phyloP scores from a whole-genome alignment of 2,329 filamentous ascomycete genomes.

The Amylocarpus encephaloides region DNA sequence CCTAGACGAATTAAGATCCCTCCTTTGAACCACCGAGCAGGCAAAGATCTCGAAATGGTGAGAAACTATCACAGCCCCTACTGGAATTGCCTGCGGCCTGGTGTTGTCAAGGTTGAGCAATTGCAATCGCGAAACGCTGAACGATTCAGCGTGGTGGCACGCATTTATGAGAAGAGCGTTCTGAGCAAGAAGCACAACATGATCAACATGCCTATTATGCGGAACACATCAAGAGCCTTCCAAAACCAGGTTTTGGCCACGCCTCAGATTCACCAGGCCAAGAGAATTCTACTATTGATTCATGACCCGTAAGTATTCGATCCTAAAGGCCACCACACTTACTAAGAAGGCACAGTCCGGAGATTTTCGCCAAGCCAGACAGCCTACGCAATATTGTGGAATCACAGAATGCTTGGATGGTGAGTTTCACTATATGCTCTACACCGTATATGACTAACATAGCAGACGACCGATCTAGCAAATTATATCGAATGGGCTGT shows the following conservation, averaged over 20 bases:
- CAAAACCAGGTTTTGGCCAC: slow-evolving; percentile 83
- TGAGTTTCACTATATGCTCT: slow-evolving; percentile 41
- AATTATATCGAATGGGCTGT: slow-evolving; percentile 81
- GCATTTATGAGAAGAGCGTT: slow-evolving; percentile 66
- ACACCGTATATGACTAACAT: slow-evolving; percentile 26
- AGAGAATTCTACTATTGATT: slow-evolving; percentile 74
- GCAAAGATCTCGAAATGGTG: slow-evolving; percentile 50
- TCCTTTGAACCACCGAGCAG: slow-evolving; percentile 51
- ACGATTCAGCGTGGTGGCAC: slow-evolving; percentile 73
- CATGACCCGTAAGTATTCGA: slow-evolving; percentile 69
- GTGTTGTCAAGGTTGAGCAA: slow-evolving; percentile 48
- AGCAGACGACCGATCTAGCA: slow-evolving; percentile 71
- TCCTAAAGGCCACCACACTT: slow-evolving; percentile 12
- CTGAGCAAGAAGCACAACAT: slow-evolving; percentile 70
- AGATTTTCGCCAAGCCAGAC: slow-evolving; percentile 61
- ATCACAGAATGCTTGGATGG: slow-evolving; percentile 81
- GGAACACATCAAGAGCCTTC: slow-evolving; percentile 67
- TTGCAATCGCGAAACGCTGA: slow-evolving; percentile 48
- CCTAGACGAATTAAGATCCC: slow-evolving; percentile 57
- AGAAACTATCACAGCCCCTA: slow-evolving; percentile 60
- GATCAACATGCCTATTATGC: slow-evolving; percentile 72
- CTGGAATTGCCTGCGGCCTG: slow-evolving; percentile 83
- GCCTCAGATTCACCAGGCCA: slow-evolving; percentile 57
- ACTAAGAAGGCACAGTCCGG: slow-evolving; percentile 46
- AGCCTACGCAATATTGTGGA: slow-evolving; percentile 67